These are phyloP conservation scores for Ogataea pini DNA, from an alignment of 805 yeast genomes.

Conservation along the genomic window DNA sequence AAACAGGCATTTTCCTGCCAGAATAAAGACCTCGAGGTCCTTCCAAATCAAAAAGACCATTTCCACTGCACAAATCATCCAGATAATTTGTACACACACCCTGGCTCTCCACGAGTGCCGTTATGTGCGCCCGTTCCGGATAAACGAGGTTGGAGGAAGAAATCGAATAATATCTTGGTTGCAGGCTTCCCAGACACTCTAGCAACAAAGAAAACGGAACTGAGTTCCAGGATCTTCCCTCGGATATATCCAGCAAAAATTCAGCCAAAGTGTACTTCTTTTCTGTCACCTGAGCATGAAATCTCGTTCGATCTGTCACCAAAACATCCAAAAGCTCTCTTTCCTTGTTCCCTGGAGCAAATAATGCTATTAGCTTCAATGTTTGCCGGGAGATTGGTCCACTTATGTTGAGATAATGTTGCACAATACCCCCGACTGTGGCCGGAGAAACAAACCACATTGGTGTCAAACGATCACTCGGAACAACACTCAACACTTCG, in stretches of 20 bases:
- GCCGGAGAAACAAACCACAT: constrained; percentile 67
- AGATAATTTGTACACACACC: constrained; percentile 90
- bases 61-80: constrained; percentile 56
- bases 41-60: constrained; percentile 48
- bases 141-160: constrained; percentile 70
- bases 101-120: constrained; percentile 80
- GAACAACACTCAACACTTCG: constrained; percentile 56
- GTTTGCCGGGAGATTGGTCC: constrained; percentile 86
- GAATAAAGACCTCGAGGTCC: constrained; percentile 62
- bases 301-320: constrained; percentile 61
- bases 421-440: constrained; percentile 72
- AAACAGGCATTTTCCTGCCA: constrained; percentile 66
- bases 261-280: constrained; percentile 67
- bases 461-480: constrained; percentile 64
- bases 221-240: constrained; percentile 58
- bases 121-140: constrained; percentile 66
- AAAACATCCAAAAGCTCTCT: constrained; percentile 50
- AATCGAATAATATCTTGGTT: constrained; percentile 91
- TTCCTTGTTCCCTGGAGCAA: constrained; percentile 64
- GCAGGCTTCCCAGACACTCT: constrained; percentile 74
- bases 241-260: constrained; percentile 58
- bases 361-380: constrained; percentile 64
- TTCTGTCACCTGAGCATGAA: constrained; percentile 58
- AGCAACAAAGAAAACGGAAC: constrained; percentile 82
- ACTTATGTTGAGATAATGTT: constrained; percentile 79